phyloP scores from a whole-genome alignment of 441 rosid species.

The Croton setiger region DNA sequence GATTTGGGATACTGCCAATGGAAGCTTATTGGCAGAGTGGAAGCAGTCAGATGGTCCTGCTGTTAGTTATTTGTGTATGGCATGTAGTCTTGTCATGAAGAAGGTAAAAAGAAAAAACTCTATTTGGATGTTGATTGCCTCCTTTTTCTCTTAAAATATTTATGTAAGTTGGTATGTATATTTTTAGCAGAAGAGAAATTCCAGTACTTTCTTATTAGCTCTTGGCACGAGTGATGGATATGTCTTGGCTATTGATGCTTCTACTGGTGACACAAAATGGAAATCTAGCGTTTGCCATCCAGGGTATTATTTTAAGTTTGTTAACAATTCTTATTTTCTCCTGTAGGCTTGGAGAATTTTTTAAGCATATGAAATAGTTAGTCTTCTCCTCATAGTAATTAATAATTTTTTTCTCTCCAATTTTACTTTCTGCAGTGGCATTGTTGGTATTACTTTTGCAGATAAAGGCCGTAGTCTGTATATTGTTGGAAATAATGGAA shows the following conservation, averaged over 20 bases:
- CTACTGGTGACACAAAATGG: conserved; percentile 40
- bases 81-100: conserved; percentile 33
- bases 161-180: not conserved
- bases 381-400: not conserved
- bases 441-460: conserved; percentile 37
- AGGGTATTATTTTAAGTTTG: conserved; percentile 31
- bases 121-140: conserved; percentile 4
- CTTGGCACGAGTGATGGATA: conserved; percentile 45
- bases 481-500: conserved; percentile 36
- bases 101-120: conserved; percentile 31
- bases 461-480: conserved; percentile 32
- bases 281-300: conserved; percentile 26
- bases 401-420: not conserved
- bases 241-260: conserved; percentile 33
- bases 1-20: conserved; percentile 46
- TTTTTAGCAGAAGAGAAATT: conserved; percentile 27
- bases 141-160: not conserved
- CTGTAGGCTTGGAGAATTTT: not conserved
- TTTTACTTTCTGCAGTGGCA: conserved; percentile 32
- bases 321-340: not conserved
- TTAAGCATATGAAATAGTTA: not conserved
- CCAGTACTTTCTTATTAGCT: conserved; percentile 32
- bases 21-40: conserved; percentile 37
- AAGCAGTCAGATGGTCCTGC: conserved; percentile 26
- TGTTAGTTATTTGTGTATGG: conserved; percentile 33